Evolutionary conservation across 2,329 filamentous ascomycete genomes (phyloP).

Genomic region (Fusarium hainanense): DNA sequence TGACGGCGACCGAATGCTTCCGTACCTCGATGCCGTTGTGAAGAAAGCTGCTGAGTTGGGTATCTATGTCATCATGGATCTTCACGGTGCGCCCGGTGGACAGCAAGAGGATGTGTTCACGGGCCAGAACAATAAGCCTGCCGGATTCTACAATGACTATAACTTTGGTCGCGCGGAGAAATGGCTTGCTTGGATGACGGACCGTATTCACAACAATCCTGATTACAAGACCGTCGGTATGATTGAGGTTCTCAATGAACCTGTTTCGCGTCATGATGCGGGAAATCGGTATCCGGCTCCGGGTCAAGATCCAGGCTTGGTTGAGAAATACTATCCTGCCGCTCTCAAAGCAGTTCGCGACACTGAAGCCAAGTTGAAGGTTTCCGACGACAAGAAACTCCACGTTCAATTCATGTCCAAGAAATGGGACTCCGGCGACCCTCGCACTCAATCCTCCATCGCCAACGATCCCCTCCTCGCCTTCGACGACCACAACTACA

Average conservation of each 20-base stretch:
- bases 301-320: constrained; percentile 21
- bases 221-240: constrained; percentile 18
- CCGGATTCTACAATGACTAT: constrained; percentile 32
- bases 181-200: constrained; percentile 36
- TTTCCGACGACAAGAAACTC: constrained; percentile 15
- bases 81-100: constrained; percentile 31
- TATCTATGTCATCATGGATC: constrained; percentile 35
- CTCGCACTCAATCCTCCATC: constrained; percentile 5
- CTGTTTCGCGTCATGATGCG: constrained; percentile 22
- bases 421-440: constrained; percentile 34
- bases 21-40: constrained; percentile 30
- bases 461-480: constrained; percentile 12
- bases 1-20: constrained; percentile 27
- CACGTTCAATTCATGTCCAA: constrained; percentile 39
- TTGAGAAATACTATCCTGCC: constrained; percentile 26
- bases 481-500: constrained; percentile 38
- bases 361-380: background rate
- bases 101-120: constrained; percentile 37
- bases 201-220: constrained; percentile 26
- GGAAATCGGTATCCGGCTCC: constrained; percentile 29
- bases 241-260: constrained; percentile 34
- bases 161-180: constrained; percentile 36
- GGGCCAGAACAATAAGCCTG: constrained; percentile 30
- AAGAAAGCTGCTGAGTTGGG: constrained; percentile 29
- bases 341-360: constrained; percentile 30